phyloP scores from a whole-genome alignment of 306 rosid species.

The Glycine soja region DNA sequence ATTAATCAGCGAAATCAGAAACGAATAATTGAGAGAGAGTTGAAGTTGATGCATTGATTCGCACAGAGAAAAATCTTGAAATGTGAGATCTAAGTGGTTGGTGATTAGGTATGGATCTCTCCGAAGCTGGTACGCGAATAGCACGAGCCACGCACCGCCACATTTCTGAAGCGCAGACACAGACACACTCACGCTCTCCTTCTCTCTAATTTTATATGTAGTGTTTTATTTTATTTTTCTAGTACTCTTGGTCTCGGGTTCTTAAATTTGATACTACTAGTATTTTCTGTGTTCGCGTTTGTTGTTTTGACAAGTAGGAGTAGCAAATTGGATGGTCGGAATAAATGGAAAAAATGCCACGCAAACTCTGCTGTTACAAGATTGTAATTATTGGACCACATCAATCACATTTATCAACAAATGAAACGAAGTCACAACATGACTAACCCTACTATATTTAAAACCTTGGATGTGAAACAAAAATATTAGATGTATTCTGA shows the following conservation, averaged over 20 bases:
- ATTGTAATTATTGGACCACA: no score
- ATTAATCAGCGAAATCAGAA: background rate
- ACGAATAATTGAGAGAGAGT: background rate
- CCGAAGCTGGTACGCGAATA: constrained; percentile 60
- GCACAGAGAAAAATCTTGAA: constrained; percentile 84
- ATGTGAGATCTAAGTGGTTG: constrained; percentile 66
- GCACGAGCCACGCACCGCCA: constrained; percentile 94
- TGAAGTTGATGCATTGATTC: background rate
- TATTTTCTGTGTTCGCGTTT: background rate
- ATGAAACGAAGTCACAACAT: no score
- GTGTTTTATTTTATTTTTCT: background rate
- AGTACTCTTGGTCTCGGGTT: background rate
- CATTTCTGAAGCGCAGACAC: constrained; percentile 50
- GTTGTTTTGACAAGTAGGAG: background rate
- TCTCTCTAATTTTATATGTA: background rate
- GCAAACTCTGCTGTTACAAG: background rate
- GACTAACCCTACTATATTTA: no score
- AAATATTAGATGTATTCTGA: background rate
- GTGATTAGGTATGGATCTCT: constrained; percentile 54
- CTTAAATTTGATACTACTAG: no score
- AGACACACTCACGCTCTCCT: no score
- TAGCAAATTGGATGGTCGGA: constrained; percentile 22
- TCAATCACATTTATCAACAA: no score
- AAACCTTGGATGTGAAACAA: background rate
- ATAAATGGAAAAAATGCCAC: constrained; percentile 17